phyloP scores from a whole-genome alignment of 2,329 filamentous ascomycete species.

The Juglanconis sp. region DNA sequence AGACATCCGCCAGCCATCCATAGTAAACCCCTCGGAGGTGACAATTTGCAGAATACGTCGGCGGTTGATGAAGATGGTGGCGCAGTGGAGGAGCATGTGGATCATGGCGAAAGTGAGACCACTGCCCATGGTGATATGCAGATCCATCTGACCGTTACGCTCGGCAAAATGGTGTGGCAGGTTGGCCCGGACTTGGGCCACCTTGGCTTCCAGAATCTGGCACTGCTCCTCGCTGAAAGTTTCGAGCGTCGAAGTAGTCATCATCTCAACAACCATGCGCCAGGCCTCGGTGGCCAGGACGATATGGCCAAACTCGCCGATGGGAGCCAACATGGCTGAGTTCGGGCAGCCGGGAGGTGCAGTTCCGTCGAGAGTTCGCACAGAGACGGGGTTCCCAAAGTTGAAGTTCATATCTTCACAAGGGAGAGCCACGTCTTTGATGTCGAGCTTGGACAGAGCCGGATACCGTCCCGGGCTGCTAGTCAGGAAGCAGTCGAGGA shows the following conservation, averaged over 20 bases:
- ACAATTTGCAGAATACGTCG: conserved; percentile 58
- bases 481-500: conserved; percentile 60
- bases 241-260: conserved; percentile 49
- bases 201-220: conserved; percentile 47
- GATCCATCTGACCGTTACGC: conserved; percentile 58
- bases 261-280: conserved; percentile 61
- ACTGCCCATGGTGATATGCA: conserved; percentile 63
- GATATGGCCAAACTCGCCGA: conserved; percentile 61
- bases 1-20: conserved; percentile 51
- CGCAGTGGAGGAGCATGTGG: conserved; percentile 59
- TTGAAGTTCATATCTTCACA: conserved; percentile 62
- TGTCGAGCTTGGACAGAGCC: conserved; percentile 52
- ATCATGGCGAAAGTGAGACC: conserved; percentile 62
- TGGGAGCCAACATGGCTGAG: conserved; percentile 41
- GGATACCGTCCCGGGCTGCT: conserved; percentile 59
- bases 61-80: conserved; percentile 59
- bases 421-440: conserved; percentile 53
- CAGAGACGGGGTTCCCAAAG: conserved; percentile 57
- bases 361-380: conserved; percentile 50
- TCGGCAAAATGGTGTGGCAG: conserved; percentile 59
- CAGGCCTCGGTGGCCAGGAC: conserved; percentile 59
- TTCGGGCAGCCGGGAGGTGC: conserved; percentile 37
- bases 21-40: conserved; percentile 47
- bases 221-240: conserved; percentile 55
- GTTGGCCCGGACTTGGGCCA: conserved; percentile 52